Base-by-base conservation (phyloP, 163 green algal species). In the Chloromonas sp. region DNA sequence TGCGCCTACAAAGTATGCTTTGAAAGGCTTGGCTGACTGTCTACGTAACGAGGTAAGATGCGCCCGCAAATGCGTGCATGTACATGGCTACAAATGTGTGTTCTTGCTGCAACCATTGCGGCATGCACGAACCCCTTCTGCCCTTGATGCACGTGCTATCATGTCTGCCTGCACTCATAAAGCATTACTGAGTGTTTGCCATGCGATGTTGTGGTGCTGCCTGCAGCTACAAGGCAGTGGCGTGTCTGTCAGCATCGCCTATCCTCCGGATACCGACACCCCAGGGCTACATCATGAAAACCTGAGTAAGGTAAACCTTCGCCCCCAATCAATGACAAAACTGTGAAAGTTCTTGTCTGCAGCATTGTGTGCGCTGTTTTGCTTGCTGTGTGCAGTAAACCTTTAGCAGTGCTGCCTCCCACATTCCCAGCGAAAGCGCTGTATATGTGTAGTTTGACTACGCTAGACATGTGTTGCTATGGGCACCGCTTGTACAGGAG, bases 251-350 rank as follows among this genome's bases (percentile, higher is more conserved):
- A 95, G 88, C 58, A 91, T 98, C 58, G 92, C 88, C 0, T 97
- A 95, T 87, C 96, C 96, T 2, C 92, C 95, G 1, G 95, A 98
- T 93, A 98, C 94, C 1, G 90, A 95, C 85, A 98, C 95, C 0
- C 94, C 95, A 0, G 95, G 96, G 3, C 97, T 94, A 81, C 84
- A 79, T 0, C 83, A 89, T 0, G 94, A 98, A 87, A 94, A 95
- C 14, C 77, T 89, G 1, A 92, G 57, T 70, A 98, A 97, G 92
- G 92, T 94, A 36, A 1, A 71, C 2, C 71, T 36, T 36, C 36
- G 36, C 66, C 66, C 11, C 66, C 5, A 8, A 8, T 76, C 8
- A 76, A 11, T 76, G 66, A 76, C 66, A 76, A 36, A 36, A 36
- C 36, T 36, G 36, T 36, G 36, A 36, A 36, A 36, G 36, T 36